Percentiles rank a stretch among this genome's conserved stretches.
Conservation (phyloP, 352 stramenopile species). For the Bremia lactucae region DNA sequence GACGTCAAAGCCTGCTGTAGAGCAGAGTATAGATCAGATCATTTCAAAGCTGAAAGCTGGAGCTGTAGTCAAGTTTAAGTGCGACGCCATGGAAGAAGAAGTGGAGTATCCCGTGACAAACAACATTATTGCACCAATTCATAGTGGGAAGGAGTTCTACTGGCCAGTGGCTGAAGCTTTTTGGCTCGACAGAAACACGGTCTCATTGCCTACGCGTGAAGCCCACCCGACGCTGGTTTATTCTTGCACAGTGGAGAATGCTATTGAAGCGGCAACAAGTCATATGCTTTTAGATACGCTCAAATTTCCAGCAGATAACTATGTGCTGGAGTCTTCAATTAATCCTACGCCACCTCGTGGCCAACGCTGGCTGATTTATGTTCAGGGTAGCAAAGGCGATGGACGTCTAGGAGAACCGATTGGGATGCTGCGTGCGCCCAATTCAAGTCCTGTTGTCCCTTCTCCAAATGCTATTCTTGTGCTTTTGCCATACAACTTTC, state of each 20-base stretch:
- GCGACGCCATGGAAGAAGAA: constrained; percentile 39
- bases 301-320: constrained; percentile 78
- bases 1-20: constrained; percentile 64
- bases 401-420: constrained; percentile 73
- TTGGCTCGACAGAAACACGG: constrained; percentile 76
- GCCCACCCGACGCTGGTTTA: constrained; percentile 70
- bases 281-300: constrained; percentile 84
- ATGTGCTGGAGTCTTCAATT: constrained; percentile 49
- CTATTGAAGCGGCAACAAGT: constrained; percentile 74
- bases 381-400: constrained; percentile 74
- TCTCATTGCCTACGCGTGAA: constrained; percentile 56
- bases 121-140: constrained; percentile 66
- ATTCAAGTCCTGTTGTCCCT: constrained; percentile 17
- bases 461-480: constrained; percentile 50
- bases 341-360: constrained; percentile 51
- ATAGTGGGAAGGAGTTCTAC: constrained; percentile 66
- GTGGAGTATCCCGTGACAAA: constrained; percentile 34
- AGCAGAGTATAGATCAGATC: constrained; percentile 81
- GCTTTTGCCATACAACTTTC: constrained; percentile 85
- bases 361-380: constrained; percentile 75
- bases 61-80: constrained; percentile 75
- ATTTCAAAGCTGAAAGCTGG: constrained; percentile 75
- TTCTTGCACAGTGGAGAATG: constrained; percentile 55
- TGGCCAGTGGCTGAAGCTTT: constrained; percentile 80
- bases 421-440: constrained; percentile 49